A percentile compares a stretch with the other conserved stretches of the same genome.
Evolutionary conservation across 202 grass and related monocot genomes (phyloP).

Genomic region (Panicum hallii): DNA sequence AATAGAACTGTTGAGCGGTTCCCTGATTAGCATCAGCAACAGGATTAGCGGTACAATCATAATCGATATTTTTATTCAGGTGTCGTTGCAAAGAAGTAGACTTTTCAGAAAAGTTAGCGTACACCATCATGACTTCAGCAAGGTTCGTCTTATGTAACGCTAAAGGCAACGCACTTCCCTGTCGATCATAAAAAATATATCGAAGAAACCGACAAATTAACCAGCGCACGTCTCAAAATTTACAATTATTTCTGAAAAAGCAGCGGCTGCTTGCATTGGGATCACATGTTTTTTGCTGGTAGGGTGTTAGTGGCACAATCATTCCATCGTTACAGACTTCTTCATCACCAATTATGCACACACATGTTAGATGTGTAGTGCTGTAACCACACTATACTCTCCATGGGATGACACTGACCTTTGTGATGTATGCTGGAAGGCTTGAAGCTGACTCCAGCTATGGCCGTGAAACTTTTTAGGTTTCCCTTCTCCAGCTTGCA

Average conservation of each 20-base stretch:
- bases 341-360: background rate
- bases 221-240: background rate
- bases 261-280: constrained; percentile 46
- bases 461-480: background rate
- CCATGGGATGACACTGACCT: background rate
- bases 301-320: constrained; percentile 39
- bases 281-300: constrained; percentile 45
- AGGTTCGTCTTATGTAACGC: constrained; percentile 21
- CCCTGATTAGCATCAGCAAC: constrained; percentile 24
- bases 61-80: constrained; percentile 25
- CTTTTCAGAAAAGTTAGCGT: constrained; percentile 26
- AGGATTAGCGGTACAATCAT: constrained; percentile 24
- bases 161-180: background rate
- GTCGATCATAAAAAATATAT: background rate
- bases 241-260: constrained; percentile 34
- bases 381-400: constrained; percentile 26
- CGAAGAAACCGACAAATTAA: constrained; percentile 32
- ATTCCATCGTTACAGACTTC: constrained; percentile 36
- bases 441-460: constrained; percentile 16
- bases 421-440: background rate
- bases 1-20: constrained; percentile 11
- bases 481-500: background rate
- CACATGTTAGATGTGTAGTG: constrained; percentile 31
- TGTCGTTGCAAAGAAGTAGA: constrained; percentile 8
- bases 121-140: constrained; percentile 25